These are phyloP conservation scores for Paratrimastix pyriformis DNA, from an alignment of 78 protist genomes.

Conservation along the genomic window DNA sequence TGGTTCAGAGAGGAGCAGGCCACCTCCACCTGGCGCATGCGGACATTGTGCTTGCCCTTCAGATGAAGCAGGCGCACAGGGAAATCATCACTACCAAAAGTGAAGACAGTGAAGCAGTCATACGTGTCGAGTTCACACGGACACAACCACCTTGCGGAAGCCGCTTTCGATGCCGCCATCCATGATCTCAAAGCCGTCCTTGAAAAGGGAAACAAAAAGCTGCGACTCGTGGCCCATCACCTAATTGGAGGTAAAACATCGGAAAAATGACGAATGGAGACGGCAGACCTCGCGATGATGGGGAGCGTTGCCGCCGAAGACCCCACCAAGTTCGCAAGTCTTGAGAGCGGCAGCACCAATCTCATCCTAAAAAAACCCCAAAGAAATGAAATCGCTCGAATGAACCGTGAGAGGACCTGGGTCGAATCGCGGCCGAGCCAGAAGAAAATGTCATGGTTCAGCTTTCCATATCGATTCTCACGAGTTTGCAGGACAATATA, in stretches of 20 bases:
- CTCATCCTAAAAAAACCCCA: slow-evolving; percentile 56
- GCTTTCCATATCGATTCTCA: neutral
- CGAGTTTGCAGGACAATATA: slow-evolving; percentile 32
- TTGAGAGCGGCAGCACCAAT: slow-evolving; percentile 69
- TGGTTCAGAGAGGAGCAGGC: slow-evolving; percentile 22
- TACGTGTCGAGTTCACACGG: too few relatives aligned
- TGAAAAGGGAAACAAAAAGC: slow-evolving; percentile 27
- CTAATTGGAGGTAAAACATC: too few relatives aligned
- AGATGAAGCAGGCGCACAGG: slow-evolving; percentile 33
- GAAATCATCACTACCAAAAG: slow-evolving; percentile 2
- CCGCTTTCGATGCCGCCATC: slow-evolving; percentile 50
- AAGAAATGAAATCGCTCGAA: neutral
- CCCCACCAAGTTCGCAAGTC: slow-evolving; percentile 67
- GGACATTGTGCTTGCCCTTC: slow-evolving; percentile 42
- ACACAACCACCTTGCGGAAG: slow-evolving; percentile 44
- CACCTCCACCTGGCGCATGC: slow-evolving; percentile 28
- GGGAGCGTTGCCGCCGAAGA: slow-evolving; percentile 40
- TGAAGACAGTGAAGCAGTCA: too few relatives aligned
- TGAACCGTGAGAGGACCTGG: neutral
- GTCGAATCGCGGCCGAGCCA: slow-evolving; percentile 55
- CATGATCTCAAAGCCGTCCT: slow-evolving; percentile 7
- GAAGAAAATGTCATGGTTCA: slow-evolving; percentile 39
- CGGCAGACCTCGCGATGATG: slow-evolving; percentile 58
- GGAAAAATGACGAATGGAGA: neutral
- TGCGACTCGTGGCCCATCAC: slow-evolving; percentile 41